phyloP scores from a whole-genome alignment of 805 yeast genomes.

The Yarrowia sp. region DNA sequence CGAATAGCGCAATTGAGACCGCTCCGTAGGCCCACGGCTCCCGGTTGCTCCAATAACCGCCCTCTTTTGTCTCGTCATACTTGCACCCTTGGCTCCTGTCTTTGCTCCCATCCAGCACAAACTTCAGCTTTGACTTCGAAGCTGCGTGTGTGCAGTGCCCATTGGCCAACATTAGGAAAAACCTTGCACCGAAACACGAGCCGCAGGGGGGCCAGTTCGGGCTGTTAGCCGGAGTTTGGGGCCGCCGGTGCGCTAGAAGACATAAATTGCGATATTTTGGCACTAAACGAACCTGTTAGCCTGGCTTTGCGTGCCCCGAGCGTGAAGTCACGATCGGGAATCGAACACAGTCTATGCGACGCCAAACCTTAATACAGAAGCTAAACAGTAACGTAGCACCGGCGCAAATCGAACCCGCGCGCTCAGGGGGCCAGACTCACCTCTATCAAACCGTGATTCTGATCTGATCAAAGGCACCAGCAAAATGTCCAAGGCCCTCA shows the following conservation, averaged over 20 bases:
- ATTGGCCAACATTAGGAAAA: slow-evolving; percentile 7
- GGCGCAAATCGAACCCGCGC: slow-evolving; percentile 6
- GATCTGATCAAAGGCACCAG: neutral
- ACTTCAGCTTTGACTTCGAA: slow-evolving; percentile 13
- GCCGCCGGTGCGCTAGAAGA: neutral
- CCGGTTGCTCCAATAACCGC: neutral
- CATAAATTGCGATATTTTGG: too few species aligned
- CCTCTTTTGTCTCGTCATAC: slow-evolving; percentile 10
- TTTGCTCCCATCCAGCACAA: slow-evolving; percentile 24
- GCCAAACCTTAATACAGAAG: too few species aligned
- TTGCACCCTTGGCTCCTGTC: slow-evolving; percentile 16
- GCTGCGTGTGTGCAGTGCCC: slow-evolving; percentile 21
- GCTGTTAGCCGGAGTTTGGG: too few species aligned
- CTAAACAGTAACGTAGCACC: too few species aligned
- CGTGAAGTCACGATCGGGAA: too few species aligned
- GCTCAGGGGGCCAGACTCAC: neutral
- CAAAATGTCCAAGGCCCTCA: neutral
- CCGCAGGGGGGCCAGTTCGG: neutral
- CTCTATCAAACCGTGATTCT: neutral
- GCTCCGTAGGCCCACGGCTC: too few species aligned
- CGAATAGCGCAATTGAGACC: neutral
- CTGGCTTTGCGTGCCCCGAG: too few species aligned
- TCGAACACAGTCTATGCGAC: too few species aligned
- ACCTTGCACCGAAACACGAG: slow-evolving; percentile 19
- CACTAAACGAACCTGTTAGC: too few species aligned